Conservation (phyloP, 805 yeast genomes). For the Candida dendrica region DNA sequence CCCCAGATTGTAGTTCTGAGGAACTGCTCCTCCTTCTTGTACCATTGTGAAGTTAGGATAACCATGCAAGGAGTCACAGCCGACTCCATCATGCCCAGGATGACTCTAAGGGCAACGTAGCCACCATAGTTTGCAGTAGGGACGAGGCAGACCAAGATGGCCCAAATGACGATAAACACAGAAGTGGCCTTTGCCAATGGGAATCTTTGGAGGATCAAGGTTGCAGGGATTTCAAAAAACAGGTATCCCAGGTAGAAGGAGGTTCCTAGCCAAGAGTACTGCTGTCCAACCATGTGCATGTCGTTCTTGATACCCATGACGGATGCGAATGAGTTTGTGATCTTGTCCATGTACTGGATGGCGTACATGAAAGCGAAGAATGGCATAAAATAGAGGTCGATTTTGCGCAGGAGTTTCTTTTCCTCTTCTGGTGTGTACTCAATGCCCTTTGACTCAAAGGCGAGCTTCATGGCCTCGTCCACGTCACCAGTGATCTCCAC, state of each 20-base stretch:
- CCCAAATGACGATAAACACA: constrained; percentile 29
- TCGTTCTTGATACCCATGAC: constrained; percentile 30
- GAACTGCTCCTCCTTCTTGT: constrained; percentile 39
- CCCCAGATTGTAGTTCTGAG: constrained; percentile 37
- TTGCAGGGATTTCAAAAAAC: constrained; percentile 38
- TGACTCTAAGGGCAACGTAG: constrained; percentile 32
- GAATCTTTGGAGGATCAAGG: constrained; percentile 30
- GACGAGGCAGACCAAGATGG: constrained; percentile 26
- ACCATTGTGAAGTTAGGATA: constrained; percentile 51
- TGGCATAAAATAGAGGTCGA: constrained; percentile 29
- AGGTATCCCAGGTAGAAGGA: constrained; percentile 41
- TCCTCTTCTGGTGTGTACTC: constrained; percentile 4
- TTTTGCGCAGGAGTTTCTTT: constrained; percentile 25
- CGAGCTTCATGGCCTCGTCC: constrained; percentile 29
- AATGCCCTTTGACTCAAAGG: constrained; percentile 7
- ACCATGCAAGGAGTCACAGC: constrained; percentile 51
- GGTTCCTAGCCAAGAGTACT: constrained; percentile 38
- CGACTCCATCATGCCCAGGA: constrained; percentile 36
- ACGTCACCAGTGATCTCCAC: constrained; percentile 26
- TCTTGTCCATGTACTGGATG: constrained; percentile 32
- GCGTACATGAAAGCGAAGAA: constrained; percentile 26
- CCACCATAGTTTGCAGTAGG: constrained; percentile 30
- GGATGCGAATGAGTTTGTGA: constrained; percentile 29
- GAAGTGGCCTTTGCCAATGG: constrained; percentile 34
- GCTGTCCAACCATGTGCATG: constrained; percentile 27